Conservation (phyloP, 2,329 filamentous ascomycete species). For the Xylariales sp. region DNA sequence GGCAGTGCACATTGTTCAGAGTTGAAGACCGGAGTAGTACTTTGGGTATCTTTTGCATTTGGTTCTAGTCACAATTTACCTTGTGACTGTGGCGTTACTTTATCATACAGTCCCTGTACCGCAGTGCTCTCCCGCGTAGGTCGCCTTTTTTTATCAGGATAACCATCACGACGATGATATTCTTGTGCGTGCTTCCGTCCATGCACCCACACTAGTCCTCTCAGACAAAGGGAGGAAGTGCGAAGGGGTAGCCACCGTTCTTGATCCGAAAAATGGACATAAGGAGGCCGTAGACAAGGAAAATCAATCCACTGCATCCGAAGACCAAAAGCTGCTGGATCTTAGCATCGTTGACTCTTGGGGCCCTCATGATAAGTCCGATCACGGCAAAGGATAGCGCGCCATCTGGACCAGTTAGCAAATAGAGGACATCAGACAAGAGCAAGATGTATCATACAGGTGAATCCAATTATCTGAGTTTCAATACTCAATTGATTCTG, state of each 20-base stretch:
- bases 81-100: too few species aligned
- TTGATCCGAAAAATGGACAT: constrained; percentile 91
- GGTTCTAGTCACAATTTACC: too few species aligned
- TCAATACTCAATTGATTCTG: constrained; percentile 92
- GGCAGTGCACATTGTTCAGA: too few species aligned
- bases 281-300: constrained; percentile 88
- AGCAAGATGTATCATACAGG: constrained; percentile 63
- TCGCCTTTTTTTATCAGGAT: too few species aligned
- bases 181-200: too few species aligned
- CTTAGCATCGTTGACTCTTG: constrained; percentile 74
- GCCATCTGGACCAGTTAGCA: constrained; percentile 40
- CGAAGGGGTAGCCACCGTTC: constrained; percentile 93
- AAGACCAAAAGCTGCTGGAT: constrained; percentile 78
- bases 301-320: constrained; percentile 70
- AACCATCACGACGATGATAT: too few species aligned
- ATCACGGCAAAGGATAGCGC: constrained; percentile 86
- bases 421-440: background rate
- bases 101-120: too few species aligned
- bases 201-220: too few species aligned
- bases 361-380: constrained; percentile 84
- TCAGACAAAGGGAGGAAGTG: constrained; percentile 80
- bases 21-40: background rate
- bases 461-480: constrained; percentile 88
- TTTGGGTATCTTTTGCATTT: background rate
- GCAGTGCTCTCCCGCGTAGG: too few species aligned